These are phyloP conservation scores for Lactuca saligna DNA, from an alignment of 129 eudicot genomes.

Conservation along the genomic window DNA sequence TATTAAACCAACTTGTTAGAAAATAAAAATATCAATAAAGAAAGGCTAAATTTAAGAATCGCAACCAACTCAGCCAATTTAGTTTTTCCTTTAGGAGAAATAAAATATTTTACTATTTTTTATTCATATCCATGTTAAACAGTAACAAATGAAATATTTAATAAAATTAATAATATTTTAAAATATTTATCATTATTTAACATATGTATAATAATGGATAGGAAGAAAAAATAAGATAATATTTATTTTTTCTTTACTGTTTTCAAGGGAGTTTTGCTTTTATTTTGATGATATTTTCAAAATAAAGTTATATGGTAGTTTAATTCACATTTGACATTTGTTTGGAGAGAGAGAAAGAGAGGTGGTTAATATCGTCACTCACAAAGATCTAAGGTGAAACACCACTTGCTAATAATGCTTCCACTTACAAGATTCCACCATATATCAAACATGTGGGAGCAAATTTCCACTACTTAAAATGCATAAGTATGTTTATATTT, in stretches of 20 bases:
- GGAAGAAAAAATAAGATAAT: no score
- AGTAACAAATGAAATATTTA: no score
- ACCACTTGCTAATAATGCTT: slow-evolving; percentile 27
- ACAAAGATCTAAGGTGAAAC: slow-evolving; percentile 14
- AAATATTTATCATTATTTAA: no score
- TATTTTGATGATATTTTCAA: not conserved
- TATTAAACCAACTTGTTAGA: no score
- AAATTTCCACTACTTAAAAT: slow-evolving; percentile 1
- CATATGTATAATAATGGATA: no score
- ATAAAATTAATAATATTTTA: no score
- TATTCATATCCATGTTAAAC: no score
- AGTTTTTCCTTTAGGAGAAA: no score
- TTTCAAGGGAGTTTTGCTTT: not conserved
- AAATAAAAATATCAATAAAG: no score
- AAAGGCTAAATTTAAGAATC: not conserved
- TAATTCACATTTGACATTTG: not conserved
- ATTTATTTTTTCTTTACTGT: no score
- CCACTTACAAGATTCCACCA: slow-evolving; percentile 28
- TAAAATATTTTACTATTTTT: no score
- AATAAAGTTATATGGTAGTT: not conserved
- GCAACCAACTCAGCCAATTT: no score
- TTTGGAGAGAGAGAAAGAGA: not conserved
- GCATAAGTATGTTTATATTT: not conserved
- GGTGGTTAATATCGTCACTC: slow-evolving; percentile 4
- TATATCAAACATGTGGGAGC: slow-evolving; percentile 14